Conservation (phyloP, 2,329 filamentous ascomycete genomes). For the Hypoxylon sp. region DNA sequence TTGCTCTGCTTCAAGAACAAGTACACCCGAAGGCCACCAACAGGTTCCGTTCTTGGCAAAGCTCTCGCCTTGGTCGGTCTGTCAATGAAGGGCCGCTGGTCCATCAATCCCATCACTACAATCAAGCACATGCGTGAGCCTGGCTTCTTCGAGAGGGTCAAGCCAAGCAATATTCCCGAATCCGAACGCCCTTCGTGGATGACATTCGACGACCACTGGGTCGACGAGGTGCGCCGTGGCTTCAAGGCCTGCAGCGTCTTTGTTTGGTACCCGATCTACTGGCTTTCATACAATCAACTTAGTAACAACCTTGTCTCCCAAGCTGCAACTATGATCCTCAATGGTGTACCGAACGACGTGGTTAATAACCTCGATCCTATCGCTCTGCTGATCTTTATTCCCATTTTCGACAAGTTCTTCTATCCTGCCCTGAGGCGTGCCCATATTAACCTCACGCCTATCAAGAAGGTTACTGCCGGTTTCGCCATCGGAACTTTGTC, state of each 20-base stretch:
- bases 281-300: slow-evolving; percentile 71
- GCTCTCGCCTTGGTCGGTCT: slow-evolving; percentile 71
- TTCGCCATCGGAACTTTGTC: slow-evolving; percentile 75
- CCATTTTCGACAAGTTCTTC: slow-evolving; percentile 75
- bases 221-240: slow-evolving; percentile 81
- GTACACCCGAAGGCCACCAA: slow-evolving; percentile 73
- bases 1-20: slow-evolving; percentile 70
- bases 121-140: slow-evolving; percentile 55
- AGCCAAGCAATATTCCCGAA: slow-evolving; percentile 73
- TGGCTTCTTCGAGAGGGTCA: slow-evolving; percentile 75
- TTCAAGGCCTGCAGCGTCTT: slow-evolving; percentile 79
- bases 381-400: slow-evolving; percentile 80
- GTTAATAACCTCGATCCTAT: slow-evolving; percentile 83
- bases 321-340: slow-evolving; percentile 73
- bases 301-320: slow-evolving; percentile 73
- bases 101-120: slow-evolving; percentile 66
- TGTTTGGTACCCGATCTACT: slow-evolving; percentile 76
- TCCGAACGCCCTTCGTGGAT: slow-evolving; percentile 76
- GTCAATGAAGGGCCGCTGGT: slow-evolving; percentile 74
- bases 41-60: slow-evolving; percentile 78
- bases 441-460: slow-evolving; percentile 77
- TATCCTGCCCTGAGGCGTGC: slow-evolving; percentile 76
- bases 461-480: slow-evolving; percentile 80
- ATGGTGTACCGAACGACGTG: slow-evolving; percentile 82
- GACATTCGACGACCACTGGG: slow-evolving; percentile 87